Base-by-base conservation (phyloP, 164 flowering plant species). In the Amborella trichopoda region DNA sequence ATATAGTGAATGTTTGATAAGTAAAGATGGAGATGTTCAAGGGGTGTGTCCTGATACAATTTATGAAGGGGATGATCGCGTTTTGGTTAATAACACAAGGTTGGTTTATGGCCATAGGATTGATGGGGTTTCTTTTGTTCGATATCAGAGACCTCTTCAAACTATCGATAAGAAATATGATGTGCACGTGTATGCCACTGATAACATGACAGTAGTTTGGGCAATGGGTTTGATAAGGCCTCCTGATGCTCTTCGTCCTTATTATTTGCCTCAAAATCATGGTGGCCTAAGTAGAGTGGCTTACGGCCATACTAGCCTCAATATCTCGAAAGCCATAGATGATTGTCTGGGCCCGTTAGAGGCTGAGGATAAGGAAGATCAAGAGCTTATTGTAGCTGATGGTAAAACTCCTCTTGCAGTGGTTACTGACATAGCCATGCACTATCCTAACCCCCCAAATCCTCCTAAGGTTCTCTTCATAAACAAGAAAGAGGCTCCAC, bases 31-130 rank as follows among this genome's bases (percentile, higher is more conserved):
- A 23, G 40, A 34, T 11, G 78, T 66, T 2, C 62, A 60, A 40
- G 99, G 99, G 10, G 99, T 91, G 44, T 91, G 99, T 50, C 99
- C 96, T 0, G 99, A 91, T 49, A 64, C 74, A 0, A 65, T 78
- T 1, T 90, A 79, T 56, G 78, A 78, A 38, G 59, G 61, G 0
- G 50, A 72, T 10, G 81, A 76, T 40, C 69, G 70, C 0, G 58
- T 59, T 45, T 44, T 58, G 50, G 79, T 78, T 38, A 87, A 87
- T 40, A 76, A 87, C 58, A 80, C 94, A 0, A 56, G 49, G 51
- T 53, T 84, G 73, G 53, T 84, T 34, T 83, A 91, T 60, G 99
- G 96, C 23, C 99, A 84, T 42, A 69, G 96, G 49, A 82, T 51
- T 50, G 99, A 91, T 52, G 99, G 96, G 23, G 94, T 91, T 3